Evolutionary conservation across 1,139 yeast species (phyloP).

Genomic region (Scheffersomyces illinoinensis): DNA sequence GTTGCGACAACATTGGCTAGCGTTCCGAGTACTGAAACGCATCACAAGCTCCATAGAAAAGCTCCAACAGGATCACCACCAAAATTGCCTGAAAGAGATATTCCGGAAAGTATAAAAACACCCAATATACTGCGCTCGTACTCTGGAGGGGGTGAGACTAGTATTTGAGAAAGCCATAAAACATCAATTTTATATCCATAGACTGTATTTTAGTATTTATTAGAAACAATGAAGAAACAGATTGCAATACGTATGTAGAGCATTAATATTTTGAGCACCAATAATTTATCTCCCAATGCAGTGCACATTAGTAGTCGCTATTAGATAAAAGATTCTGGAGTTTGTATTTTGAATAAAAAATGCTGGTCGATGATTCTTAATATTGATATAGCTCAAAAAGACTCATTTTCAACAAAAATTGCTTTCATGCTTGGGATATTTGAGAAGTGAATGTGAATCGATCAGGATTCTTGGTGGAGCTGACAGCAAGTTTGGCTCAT

Average conservation of each 20-base stretch:
- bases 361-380: too few species aligned
- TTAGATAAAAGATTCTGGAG: background rate
- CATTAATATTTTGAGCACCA: background rate
- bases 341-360: background rate
- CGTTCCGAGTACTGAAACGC: background rate
- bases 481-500: too few species aligned
- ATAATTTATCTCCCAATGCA: too few species aligned
- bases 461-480: too few species aligned
- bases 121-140: background rate
- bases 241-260: background rate
- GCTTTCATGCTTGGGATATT: too few species aligned
- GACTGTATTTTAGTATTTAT: background rate
- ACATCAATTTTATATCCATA: background rate
- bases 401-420: too few species aligned
- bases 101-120: background rate
- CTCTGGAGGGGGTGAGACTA: background rate
- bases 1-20: background rate
- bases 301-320: background rate
- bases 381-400: too few species aligned
- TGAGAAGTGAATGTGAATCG: too few species aligned
- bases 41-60: constrained; percentile 4
- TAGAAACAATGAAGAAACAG: background rate
- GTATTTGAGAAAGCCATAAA: too few species aligned
- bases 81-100: constrained; percentile 3
- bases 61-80: constrained; percentile 10